These are phyloP conservation scores for Dillenia suffruticosa DNA, from an alignment of 164 flowering plant genomes.

Conservation along the genomic window DNA sequence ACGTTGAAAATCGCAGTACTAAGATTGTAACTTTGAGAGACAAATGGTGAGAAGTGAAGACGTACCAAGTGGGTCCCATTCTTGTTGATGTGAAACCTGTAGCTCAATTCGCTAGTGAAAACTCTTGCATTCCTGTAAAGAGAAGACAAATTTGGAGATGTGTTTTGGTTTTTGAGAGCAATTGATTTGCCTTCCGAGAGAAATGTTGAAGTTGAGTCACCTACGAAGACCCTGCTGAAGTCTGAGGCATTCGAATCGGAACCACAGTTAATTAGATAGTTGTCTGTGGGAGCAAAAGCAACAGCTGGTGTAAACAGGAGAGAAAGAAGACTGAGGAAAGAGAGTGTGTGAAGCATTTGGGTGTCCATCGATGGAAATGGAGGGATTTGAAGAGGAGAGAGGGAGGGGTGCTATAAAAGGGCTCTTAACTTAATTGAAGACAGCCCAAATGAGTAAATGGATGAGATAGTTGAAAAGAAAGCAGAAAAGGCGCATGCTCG, in stretches of 20 bases:
- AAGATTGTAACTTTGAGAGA: conserved; percentile 26
- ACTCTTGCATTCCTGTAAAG: conserved; percentile 54
- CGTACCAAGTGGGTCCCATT: conserved; percentile 57
- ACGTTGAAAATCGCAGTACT: conserved; percentile 39
- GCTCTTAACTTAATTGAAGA: background rate
- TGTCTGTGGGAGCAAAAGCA: conserved; percentile 35
- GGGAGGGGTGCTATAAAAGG: background rate
- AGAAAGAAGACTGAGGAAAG: conserved; percentile 13
- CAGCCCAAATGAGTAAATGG: background rate
- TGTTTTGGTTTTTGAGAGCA: conserved; percentile 30
- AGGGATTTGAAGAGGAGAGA: background rate
- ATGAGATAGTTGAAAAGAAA: background rate
- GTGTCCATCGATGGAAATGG: conserved; percentile 18
- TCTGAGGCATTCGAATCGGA: conserved; percentile 24
- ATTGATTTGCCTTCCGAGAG: conserved; percentile 27
- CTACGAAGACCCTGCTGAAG: conserved; percentile 26
- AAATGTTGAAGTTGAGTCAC: conserved; percentile 30
- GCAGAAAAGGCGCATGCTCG: background rate
- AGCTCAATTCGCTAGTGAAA: conserved; percentile 38
- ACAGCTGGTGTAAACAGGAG: conserved; percentile 6
- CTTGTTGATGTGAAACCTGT: conserved; percentile 31
- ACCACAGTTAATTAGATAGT: conserved; percentile 46
- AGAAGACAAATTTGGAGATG: conserved; percentile 27
- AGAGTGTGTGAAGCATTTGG: conserved; percentile 11
- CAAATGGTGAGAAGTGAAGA: conserved; percentile 58